Conservation (phyloP, 1,139 yeast species). For the Taiozyma sp. region DNA sequence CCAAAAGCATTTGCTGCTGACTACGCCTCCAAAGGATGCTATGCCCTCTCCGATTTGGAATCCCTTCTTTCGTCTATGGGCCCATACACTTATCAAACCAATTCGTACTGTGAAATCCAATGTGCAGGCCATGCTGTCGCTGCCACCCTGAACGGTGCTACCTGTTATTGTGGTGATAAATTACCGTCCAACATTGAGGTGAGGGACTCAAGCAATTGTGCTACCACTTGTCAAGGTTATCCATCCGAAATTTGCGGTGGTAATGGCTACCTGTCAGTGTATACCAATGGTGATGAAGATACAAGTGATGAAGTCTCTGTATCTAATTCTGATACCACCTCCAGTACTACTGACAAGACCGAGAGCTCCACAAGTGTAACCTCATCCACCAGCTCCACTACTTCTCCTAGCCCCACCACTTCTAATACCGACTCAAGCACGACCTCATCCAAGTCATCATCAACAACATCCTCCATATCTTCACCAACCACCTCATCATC, state of each 20-base stretch:
- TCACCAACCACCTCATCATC: conserved; percentile 2
- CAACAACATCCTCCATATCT: neutral
- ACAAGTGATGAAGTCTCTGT: conserved; percentile 18
- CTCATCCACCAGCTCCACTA: neutral
- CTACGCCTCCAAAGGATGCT: conserved; percentile 3
- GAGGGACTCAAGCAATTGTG: conserved; percentile 38
- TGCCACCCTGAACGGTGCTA: conserved; percentile 44
- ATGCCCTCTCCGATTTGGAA: conserved; percentile 1
- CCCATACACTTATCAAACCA: conserved; percentile 39
- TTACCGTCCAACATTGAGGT: conserved; percentile 22
- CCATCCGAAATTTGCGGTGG: conserved; percentile 59
- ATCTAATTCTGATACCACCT: conserved; percentile 22
- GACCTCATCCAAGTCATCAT: neutral
- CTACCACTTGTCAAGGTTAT: conserved; percentile 48
- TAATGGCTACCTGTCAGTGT: conserved; percentile 40
- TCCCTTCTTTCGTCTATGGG: conserved; percentile 2
- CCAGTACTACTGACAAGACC: conserved; percentile 25
- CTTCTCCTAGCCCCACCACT: too few species aligned
- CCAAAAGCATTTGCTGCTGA: neutral
- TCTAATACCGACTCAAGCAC: neutral
- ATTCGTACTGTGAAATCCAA: conserved; percentile 40
- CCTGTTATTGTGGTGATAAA: conserved; percentile 54
- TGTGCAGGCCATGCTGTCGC: conserved; percentile 42
- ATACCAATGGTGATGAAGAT: conserved; percentile 26
- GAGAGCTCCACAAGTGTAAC: conserved; percentile 10